Base-by-base conservation (phyloP, 1,284 basidiomycete genomes). In the Austroboletus novae-zelandiae region DNA sequence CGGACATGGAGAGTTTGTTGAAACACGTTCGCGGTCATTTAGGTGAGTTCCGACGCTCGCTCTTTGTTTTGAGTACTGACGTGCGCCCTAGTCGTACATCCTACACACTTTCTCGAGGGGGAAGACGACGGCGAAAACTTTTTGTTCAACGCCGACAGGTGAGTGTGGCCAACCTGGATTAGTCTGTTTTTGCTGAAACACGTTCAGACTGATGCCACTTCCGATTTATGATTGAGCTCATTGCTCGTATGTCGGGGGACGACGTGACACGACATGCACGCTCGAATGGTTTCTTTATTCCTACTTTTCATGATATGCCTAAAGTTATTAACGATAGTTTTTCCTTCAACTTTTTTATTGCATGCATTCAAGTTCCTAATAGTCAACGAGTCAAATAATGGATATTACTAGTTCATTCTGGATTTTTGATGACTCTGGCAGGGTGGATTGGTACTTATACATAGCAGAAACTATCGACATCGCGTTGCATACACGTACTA, bases 41-140 rank as follows among this genome's bases (percentile, higher is more conserved):
- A 37, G 91, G 92, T 92, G 61, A 61, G 79, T 67, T 20, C 18
- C 34, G 5, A 20, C 10, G 35, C 25, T n/a, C n/a, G 31, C 0
- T 29, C 15, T 47, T 35, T 37, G 29, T 40, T 31, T 31, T 9
- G 8, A 5, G 5, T 5, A 6, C 17, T 3, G 15, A 30, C 5
- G 13, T 2, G 44, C 54, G 25, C 20, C 14, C 39, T 25, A 91
- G 93, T 95, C 18, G 52, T 91, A 20, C 91, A 90, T 67, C 85
- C 93, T 0, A 90, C 78, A 23, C 81, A 84, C 5, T 94, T 95
- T 73, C 63, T 96, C 49, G 92, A 94, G 70, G 89, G 83, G 15
- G 92, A 94, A 68, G 91, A 94, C 66, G 76, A 83, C 4, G 82
- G 84, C 4, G 87, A 92, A 60, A 94, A 95, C 66, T 96, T 97